phyloP scores from a whole-genome alignment of 495 filamentous ascomycete genomes.

The Cercophora scortea region DNA sequence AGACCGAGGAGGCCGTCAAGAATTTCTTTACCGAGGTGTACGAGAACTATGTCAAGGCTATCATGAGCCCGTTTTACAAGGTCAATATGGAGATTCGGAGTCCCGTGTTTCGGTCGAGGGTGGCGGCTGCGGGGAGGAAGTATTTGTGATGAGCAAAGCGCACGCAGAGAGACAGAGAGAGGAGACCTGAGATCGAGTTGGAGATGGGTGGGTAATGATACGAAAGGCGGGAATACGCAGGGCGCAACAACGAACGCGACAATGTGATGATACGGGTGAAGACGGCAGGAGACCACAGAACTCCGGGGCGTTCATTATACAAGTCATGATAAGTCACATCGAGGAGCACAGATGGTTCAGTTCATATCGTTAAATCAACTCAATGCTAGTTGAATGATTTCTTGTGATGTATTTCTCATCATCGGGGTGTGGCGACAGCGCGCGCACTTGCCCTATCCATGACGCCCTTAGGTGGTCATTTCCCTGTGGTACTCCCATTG shows the following conservation, averaged over 20 bases:
- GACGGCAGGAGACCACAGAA: too few relatives aligned
- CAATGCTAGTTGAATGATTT: too few relatives aligned
- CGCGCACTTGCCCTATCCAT: too few relatives aligned
- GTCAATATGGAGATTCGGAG: constrained; percentile 76
- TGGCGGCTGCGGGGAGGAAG: constrained; percentile 84
- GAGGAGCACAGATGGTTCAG: too few relatives aligned
- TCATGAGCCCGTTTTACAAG: constrained; percentile 92
- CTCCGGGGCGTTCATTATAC: too few relatives aligned
- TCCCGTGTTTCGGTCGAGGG: constrained; percentile 71
- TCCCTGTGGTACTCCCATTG: too few relatives aligned
- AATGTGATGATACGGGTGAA: too few relatives aligned
- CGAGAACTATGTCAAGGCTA: constrained; percentile 90
- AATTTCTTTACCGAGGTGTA: constrained; percentile 93
- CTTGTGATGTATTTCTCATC: neutral
- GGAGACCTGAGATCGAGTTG: neutral
- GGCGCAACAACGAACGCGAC: too few relatives aligned
- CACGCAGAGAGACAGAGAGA: neutral
- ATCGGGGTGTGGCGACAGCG: neutral
- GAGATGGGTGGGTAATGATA: neutral
- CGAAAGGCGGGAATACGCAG: too few relatives aligned
- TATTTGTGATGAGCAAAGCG: constrained; percentile 50
- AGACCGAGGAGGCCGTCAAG: constrained; percentile 88
- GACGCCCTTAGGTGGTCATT: too few relatives aligned
- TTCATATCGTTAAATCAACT: too few relatives aligned
- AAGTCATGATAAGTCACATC: too few relatives aligned